A percentile compares a stretch with the other conserved stretches of the same genome.
These are phyloP conservation scores for Phialophora tarda DNA, from an alignment of 2,329 filamentous ascomycete species.

Conservation along the genomic window DNA sequence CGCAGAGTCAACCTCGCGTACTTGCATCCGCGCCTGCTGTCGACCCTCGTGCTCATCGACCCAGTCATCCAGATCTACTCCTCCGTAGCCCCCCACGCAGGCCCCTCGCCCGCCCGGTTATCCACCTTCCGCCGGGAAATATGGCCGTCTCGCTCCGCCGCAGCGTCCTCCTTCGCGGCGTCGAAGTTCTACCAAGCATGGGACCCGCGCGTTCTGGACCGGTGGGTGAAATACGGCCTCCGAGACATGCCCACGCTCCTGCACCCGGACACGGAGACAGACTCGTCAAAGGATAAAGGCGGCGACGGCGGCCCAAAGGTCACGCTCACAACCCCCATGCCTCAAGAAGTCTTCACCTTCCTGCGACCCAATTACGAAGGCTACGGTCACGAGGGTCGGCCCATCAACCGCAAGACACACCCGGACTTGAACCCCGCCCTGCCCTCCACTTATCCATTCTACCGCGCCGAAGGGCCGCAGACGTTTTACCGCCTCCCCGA, in stretches of 20 bases:
- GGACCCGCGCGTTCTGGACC: constrained; percentile 79
- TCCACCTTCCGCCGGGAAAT: constrained; percentile 76
- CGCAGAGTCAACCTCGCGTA: constrained; percentile 47
- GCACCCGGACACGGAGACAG: constrained; percentile 43
- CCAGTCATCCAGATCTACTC: constrained; percentile 46
- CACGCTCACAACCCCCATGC: constrained; percentile 77
- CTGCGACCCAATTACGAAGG: constrained; percentile 63
- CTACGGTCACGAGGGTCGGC: constrained; percentile 56
- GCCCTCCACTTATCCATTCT: constrained; percentile 49
- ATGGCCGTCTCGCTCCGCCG: constrained; percentile 78
- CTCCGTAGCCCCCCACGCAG: constrained; percentile 50
- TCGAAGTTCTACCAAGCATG: constrained; percentile 80
- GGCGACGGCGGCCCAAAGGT: constrained; percentile 60
- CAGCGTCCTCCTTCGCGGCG: constrained; percentile 68
- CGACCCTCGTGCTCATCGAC: constrained; percentile 74
- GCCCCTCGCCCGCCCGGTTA: constrained; percentile 63
- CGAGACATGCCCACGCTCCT: constrained; percentile 70
- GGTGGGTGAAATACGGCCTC: constrained; percentile 75
- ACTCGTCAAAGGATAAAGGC: constrained; percentile 58
- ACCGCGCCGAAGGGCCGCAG: constrained; percentile 49
- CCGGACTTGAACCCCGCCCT: constrained; percentile 52
- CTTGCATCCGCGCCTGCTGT: constrained; percentile 76
- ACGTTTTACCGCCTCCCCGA: constrained; percentile 50
- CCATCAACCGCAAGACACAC: constrained; percentile 51
- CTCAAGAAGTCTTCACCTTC: constrained; percentile 75